Percentiles rank a stretch among this genome's conserved stretches.
These are phyloP conservation scores for Vigna reflexopilosa DNA, from an alignment of 306 rosid species.

Conservation along the genomic window DNA sequence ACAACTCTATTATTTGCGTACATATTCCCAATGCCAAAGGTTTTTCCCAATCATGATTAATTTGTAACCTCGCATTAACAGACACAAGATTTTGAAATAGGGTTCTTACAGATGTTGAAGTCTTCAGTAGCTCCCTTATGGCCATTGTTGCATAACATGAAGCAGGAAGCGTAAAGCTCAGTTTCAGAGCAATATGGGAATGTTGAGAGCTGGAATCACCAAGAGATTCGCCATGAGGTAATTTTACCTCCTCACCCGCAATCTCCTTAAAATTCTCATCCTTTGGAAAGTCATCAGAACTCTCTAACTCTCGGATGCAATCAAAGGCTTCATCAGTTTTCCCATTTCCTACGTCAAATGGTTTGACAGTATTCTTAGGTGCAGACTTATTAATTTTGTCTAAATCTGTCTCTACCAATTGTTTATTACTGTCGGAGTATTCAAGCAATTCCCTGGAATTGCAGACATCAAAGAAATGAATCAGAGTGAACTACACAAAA, in stretches of 20 bases:
- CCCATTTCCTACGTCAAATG: conserved; percentile 46
- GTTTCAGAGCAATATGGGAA: conserved; percentile 78
- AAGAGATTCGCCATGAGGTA: conserved; percentile 47
- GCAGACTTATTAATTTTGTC: conserved; percentile 63
- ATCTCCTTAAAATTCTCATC: conserved; percentile 46
- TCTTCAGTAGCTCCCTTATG: conserved; percentile 94
- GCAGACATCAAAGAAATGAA: conserved; percentile 35
- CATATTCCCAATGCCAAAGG: background rate
- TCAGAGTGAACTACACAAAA: conserved; percentile 20
- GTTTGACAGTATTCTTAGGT: conserved; percentile 39
- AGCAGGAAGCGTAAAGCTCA: conserved; percentile 87
- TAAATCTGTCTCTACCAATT: conserved; percentile 86
- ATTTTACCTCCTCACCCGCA: conserved; percentile 42
- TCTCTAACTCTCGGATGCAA: conserved; percentile 47
- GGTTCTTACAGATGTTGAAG: conserved; percentile 89
- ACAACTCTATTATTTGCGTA: background rate
- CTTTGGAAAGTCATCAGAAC: conserved; percentile 46
- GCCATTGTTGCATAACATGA: conserved; percentile 99
- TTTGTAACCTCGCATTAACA: conserved; percentile 12
- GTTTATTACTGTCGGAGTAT: conserved; percentile 65
- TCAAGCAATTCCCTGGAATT: conserved; percentile 76
- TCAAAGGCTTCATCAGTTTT: conserved; percentile 48
- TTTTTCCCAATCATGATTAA: conserved; percentile 14
- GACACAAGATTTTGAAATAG: conserved; percentile 10
- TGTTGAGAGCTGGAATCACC: conserved; percentile 55